Conservation (phyloP, 352 stramenopile genomes). For the Globisporangium barbulae region DNA sequence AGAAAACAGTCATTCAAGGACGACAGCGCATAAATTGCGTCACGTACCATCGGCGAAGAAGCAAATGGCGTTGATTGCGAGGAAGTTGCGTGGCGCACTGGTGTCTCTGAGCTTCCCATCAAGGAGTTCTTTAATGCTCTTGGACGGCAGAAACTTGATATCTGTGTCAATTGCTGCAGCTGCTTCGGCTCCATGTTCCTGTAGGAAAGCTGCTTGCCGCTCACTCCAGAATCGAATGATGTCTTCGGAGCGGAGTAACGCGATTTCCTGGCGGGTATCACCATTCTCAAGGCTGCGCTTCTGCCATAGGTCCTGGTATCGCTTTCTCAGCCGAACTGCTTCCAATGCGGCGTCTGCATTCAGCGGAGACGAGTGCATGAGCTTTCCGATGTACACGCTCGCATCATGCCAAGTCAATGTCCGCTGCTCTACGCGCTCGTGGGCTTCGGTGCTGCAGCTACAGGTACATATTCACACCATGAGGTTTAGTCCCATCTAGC, state of each 20-base stretch:
- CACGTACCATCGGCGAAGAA: constrained; percentile 65
- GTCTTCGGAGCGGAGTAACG: constrained; percentile 8
- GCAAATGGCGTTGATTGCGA: constrained; percentile 72
- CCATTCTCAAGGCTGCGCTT: background rate
- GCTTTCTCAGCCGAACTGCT: constrained; percentile 23
- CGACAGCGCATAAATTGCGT: background rate
- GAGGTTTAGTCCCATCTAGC: background rate
- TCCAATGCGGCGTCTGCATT: constrained; percentile 19
- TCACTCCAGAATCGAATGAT: constrained; percentile 15
- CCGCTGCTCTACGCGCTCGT: background rate
- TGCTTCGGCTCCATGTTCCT: background rate
- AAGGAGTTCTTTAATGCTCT: constrained; percentile 37
- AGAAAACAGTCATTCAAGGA: background rate
- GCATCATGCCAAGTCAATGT: constrained; percentile 10
- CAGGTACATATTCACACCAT: background rate
- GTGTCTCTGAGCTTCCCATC: constrained; percentile 16
- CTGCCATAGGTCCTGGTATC: constrained; percentile 36
- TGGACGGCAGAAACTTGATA: constrained; percentile 35
- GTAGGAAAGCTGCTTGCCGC: background rate
- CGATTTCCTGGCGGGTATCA: background rate
- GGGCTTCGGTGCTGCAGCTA: background rate
- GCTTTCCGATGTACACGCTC: constrained; percentile 21
- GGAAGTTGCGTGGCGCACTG: constrained; percentile 23
- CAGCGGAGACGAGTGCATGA: constrained; percentile 29
- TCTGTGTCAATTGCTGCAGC: constrained; percentile 7